phyloP scores from a whole-genome alignment of 2,329 filamentous ascomycete genomes.

The Aureobasidium pullulans region DNA sequence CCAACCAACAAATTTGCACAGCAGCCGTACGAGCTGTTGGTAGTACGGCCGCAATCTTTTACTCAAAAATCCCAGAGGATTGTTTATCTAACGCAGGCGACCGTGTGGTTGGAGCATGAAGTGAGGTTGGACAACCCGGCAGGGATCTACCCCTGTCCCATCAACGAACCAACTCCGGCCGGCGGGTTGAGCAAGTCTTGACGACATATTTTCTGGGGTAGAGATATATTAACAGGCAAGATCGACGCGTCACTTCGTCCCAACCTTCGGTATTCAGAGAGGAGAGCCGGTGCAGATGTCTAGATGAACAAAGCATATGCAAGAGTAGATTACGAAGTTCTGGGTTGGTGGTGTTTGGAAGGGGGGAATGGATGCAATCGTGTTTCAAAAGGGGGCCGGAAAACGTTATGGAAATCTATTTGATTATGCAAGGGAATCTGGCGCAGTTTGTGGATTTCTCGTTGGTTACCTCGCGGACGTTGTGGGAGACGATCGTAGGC shows the following conservation, averaged over 20 bases:
- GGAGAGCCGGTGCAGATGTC: slow-evolving; percentile 8
- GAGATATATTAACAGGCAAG: neutral
- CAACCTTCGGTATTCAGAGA: neutral
- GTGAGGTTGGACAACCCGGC: neutral
- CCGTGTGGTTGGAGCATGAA: neutral
- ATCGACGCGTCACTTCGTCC: slow-evolving; percentile 2
- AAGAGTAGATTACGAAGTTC: neutral
- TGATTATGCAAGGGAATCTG: no score
- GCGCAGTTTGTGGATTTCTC: neutral
- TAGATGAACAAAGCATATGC: neutral
- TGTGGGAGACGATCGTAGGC: neutral
- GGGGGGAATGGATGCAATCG: neutral
- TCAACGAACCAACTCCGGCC: neutral
- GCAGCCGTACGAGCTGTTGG: neutral
- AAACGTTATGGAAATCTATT: neutral
- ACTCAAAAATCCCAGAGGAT: neutral
- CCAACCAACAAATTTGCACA: neutral
- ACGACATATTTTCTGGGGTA: slow-evolving; percentile 12
- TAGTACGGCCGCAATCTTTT: neutral
- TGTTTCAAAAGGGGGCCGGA: neutral
- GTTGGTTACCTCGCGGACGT: neutral
- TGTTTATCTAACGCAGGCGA: neutral
- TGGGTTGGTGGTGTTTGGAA: neutral
- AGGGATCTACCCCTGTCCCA: slow-evolving; percentile 4
- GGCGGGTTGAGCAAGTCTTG: slow-evolving; percentile 1